These are phyloP conservation scores for Amaranthus tricolor DNA, from an alignment of 179 eudicot genomes.

Conservation along the genomic window DNA sequence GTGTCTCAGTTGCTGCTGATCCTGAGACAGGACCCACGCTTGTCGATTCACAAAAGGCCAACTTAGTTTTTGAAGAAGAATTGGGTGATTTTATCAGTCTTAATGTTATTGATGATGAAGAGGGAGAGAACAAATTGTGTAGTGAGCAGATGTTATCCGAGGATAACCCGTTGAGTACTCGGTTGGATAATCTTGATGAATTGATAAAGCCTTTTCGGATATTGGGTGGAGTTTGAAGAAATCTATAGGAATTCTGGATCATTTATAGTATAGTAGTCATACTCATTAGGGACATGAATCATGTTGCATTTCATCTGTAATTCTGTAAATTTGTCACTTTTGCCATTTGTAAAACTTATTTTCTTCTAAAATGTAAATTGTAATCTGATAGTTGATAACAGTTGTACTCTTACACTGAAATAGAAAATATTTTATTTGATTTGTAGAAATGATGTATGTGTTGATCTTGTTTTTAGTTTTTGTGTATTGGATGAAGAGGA, in stretches of 20 bases:
- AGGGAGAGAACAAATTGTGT: constrained; percentile 23
- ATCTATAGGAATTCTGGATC: background rate
- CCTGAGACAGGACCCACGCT: constrained; percentile 16
- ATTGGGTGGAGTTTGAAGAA: background rate
- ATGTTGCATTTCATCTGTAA: too few relatives aligned
- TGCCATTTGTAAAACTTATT: too few relatives aligned
- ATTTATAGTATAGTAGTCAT: too few relatives aligned
- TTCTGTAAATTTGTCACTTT: too few relatives aligned
- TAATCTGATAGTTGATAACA: too few relatives aligned
- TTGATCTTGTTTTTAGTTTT: too few relatives aligned
- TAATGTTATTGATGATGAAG: constrained; percentile 52
- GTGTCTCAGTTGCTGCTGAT: constrained; percentile 28
- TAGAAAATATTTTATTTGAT: too few relatives aligned
- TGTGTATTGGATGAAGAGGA: too few relatives aligned
- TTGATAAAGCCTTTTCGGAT: constrained; percentile 23
- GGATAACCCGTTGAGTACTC: constrained; percentile 6
- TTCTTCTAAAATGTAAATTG: too few relatives aligned
- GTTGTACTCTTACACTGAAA: too few relatives aligned
- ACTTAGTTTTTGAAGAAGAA: constrained; percentile 40
- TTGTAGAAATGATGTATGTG: too few relatives aligned
- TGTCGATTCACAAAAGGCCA: constrained; percentile 31
- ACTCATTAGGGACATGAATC: too few relatives aligned
- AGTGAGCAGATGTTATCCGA: constrained; percentile 11
- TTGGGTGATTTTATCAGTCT: constrained; percentile 69
- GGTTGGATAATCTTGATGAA: constrained; percentile 18